Conservation (phyloP, 495 filamentous ascomycete genomes). For the Tuber umbilicatum region DNA sequence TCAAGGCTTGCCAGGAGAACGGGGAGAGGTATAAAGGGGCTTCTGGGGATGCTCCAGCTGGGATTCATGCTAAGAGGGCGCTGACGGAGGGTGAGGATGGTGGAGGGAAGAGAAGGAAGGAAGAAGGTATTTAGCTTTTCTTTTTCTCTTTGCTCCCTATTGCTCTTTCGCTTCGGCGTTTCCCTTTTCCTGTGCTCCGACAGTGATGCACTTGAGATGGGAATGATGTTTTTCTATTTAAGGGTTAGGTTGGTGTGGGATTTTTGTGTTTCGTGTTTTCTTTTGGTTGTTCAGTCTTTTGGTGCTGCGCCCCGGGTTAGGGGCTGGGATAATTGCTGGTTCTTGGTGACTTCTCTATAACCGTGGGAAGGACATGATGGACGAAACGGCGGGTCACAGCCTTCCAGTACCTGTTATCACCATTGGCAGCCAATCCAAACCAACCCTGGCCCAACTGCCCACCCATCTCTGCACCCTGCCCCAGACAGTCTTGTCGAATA, state of each 20-base stretch:
- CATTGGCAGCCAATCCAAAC: neutral
- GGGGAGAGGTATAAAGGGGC: conserved; percentile 30
- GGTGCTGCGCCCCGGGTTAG: neutral
- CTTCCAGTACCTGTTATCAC: neutral
- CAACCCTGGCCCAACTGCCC: neutral
- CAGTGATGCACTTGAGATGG: neutral
- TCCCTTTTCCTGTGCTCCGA: neutral
- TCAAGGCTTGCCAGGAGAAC: conserved; percentile 26
- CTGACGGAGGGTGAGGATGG: conserved; percentile 29
- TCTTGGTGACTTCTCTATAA: conserved; percentile 4
- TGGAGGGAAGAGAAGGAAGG: conserved; percentile 35
- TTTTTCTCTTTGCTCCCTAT: conserved; percentile 14
- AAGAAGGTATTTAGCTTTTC: conserved; percentile 40
- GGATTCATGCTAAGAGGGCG: conserved; percentile 24
- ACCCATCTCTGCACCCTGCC: neutral
- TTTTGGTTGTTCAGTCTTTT: neutral
- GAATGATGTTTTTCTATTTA: neutral
- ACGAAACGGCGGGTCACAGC: neutral
- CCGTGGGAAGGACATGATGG: conserved; percentile 1
- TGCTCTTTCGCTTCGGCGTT: conserved; percentile 8
- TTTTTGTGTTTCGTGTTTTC: neutral
- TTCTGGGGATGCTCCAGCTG: conserved; percentile 10
- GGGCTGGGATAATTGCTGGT: conserved; percentile 1
- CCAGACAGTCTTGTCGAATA: conserved; percentile 1
- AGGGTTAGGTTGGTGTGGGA: neutral